Evolutionary conservation across 768 basidiomycete genomes (phyloP).

Genomic region (Rhizopogon sp.): DNA sequence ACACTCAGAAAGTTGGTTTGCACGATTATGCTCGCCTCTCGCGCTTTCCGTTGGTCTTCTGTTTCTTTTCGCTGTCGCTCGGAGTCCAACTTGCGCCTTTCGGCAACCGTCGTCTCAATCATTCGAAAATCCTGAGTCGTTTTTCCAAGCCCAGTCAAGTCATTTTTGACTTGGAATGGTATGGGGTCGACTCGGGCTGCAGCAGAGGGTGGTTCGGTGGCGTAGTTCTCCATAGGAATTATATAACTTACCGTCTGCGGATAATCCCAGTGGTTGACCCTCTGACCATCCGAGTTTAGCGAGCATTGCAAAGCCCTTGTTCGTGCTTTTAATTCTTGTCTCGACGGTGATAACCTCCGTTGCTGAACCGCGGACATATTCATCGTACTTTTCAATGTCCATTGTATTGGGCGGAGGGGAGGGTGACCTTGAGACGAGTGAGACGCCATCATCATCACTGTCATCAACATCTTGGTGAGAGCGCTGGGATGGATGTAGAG

Average conservation of each 20-base stretch:
- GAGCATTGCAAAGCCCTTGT: conserved; percentile 78
- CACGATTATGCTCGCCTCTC: conserved; percentile 50
- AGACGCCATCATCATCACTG: conserved; percentile 61
- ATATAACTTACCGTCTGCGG: conserved; percentile 57
- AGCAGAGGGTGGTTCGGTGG: neutral
- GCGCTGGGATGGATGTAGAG: conserved; percentile 54
- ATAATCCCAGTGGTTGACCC: conserved; percentile 71
- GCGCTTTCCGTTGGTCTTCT: conserved; percentile 64
- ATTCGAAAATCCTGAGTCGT: conserved; percentile 73
- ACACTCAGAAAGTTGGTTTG: neutral
- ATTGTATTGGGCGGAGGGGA: conserved; percentile 57
- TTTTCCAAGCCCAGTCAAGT: conserved; percentile 78
- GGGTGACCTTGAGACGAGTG: conserved; percentile 69
- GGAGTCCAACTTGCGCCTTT: conserved; percentile 74
- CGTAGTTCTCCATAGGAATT: neutral
- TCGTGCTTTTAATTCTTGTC: conserved; percentile 71
- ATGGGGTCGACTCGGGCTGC: conserved; percentile 79
- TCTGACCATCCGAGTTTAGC: conserved; percentile 81
- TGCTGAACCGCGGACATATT: conserved; percentile 44
- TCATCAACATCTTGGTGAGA: conserved; percentile 35
- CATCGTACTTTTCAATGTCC: conserved; percentile 67
- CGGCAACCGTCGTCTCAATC: conserved; percentile 82
- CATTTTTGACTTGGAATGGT: conserved; percentile 75
- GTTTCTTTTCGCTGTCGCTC: conserved; percentile 79
- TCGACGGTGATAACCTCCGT: conserved; percentile 76